Percentiles rank a stretch among this genome's conserved stretches.
Conservation (phyloP, 1,284 basidiomycete genomes). For the Phellinidium pouzarii region DNA sequence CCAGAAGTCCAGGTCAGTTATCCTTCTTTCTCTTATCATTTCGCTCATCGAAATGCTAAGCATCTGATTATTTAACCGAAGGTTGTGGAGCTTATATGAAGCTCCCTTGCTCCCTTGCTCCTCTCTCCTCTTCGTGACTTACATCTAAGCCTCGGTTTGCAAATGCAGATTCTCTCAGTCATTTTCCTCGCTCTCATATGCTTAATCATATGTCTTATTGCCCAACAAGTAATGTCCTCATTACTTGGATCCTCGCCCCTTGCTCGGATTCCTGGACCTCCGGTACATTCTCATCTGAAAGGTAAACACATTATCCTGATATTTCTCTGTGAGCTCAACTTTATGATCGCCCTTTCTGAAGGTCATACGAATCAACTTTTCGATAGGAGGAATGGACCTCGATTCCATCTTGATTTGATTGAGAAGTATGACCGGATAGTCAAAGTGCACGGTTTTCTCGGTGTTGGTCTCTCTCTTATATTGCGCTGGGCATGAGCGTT, state of each 20-base stretch:
- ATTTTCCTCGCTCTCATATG: neutral
- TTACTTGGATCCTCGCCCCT: neutral
- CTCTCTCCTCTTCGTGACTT: neutral
- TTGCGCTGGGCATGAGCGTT: neutral
- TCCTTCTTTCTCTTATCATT: neutral
- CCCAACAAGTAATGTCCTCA: neutral
- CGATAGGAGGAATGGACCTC: conserved; percentile 36
- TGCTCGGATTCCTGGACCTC: conserved; percentile 27
- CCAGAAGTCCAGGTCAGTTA: neutral
- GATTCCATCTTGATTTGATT: conserved; percentile 40
- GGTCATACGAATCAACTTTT: conserved; percentile 45
- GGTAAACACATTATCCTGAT: conserved; percentile 24
- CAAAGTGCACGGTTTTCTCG: conserved; percentile 45
- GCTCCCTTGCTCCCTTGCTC: neutral
- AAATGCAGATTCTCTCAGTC: neutral
- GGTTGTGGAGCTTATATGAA: neutral
- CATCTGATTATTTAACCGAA: neutral
- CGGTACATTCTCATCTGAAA: conserved; percentile 34
- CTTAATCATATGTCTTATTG: neutral
- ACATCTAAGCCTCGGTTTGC: neutral
- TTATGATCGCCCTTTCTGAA: conserved; percentile 20
- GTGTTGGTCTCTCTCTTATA: conserved; percentile 30
- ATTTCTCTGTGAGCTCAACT: neutral
- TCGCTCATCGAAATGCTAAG: neutral
- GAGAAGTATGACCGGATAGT: conserved; percentile 41